phyloP scores from a whole-genome alignment of 768 basidiomycete species.

The Auricularia cornea region DNA sequence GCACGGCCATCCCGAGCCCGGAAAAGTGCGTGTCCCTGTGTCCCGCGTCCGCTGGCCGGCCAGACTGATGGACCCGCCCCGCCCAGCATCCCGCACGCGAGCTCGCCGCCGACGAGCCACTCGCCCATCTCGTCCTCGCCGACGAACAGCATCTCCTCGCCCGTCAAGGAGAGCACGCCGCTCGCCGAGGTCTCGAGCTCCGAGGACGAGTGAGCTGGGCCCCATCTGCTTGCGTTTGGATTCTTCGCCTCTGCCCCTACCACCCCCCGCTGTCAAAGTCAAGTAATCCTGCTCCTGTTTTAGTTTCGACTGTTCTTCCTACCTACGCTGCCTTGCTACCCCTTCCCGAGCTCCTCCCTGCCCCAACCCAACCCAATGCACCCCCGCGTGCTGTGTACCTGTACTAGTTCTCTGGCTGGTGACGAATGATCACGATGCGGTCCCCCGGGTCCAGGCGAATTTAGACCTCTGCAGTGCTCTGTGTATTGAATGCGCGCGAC shows the following conservation, averaged over 20 bases:
- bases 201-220: not conserved
- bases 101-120: conserved; percentile 44
- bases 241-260: not conserved
- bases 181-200: conserved; percentile 4
- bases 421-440: not conserved
- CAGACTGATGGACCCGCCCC: conserved; percentile 2
- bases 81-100: conserved; percentile 84
- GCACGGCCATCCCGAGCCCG: conserved; percentile 96
- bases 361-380: not conserved
- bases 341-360: not conserved
- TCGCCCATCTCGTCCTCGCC: conserved; percentile 58
- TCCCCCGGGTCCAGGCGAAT: not conserved
- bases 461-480: not conserved
- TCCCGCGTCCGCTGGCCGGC: conserved; percentile 4
- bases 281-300: not conserved
- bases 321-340: no score
- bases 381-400: not conserved
- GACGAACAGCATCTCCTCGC: conserved; percentile 49
- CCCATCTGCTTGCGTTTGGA: not conserved
- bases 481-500: no score
- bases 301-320: not conserved
- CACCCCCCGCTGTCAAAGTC: no score
- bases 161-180: conserved; percentile 48
- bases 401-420: not conserved
- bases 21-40: conserved; percentile 67